These are phyloP conservation scores for Cryphonectria radicalis DNA, from an alignment of 2,329 filamentous ascomycete genomes.

Conservation along the genomic window DNA sequence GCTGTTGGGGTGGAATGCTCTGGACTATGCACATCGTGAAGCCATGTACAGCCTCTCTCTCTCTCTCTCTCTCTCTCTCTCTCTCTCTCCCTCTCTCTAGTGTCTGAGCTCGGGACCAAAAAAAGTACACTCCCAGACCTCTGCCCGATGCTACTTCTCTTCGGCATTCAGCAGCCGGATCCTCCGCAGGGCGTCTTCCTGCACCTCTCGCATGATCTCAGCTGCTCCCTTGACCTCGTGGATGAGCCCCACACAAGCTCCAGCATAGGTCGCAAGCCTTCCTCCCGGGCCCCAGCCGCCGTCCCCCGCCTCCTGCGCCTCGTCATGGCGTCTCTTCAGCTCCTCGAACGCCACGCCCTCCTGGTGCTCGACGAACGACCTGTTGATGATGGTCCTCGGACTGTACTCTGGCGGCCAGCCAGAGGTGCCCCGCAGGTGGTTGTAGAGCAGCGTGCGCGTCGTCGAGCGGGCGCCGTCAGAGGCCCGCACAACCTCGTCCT, in stretches of 20 bases:
- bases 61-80: neutral
- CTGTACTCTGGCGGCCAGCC: conserved; percentile 48
- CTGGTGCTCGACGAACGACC: conserved; percentile 43
- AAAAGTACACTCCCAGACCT: too few relatives aligned
- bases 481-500: conserved; percentile 47
- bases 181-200: conserved; percentile 36
- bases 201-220: conserved; percentile 42
- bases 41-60: neutral
- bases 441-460: conserved; percentile 49
- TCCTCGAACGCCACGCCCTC: conserved; percentile 48
- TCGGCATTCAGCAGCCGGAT: conserved; percentile 18
- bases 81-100: too few relatives aligned
- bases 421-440: conserved; percentile 47
- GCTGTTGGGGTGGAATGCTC: neutral
- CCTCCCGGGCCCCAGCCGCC: conserved; percentile 52
- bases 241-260: conserved; percentile 50
- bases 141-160: too few relatives aligned
- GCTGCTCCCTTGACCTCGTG: conserved; percentile 44
- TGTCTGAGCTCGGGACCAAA: too few relatives aligned
- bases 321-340: conserved; percentile 48
- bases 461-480: conserved; percentile 45
- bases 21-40: neutral
- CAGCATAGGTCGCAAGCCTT: conserved; percentile 55
- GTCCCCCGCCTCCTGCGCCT: conserved; percentile 45
- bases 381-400: conserved; percentile 46